These are phyloP conservation scores for Epichloe uncinata DNA, from an alignment of 2,329 filamentous ascomycete species.

Conservation along the genomic window DNA sequence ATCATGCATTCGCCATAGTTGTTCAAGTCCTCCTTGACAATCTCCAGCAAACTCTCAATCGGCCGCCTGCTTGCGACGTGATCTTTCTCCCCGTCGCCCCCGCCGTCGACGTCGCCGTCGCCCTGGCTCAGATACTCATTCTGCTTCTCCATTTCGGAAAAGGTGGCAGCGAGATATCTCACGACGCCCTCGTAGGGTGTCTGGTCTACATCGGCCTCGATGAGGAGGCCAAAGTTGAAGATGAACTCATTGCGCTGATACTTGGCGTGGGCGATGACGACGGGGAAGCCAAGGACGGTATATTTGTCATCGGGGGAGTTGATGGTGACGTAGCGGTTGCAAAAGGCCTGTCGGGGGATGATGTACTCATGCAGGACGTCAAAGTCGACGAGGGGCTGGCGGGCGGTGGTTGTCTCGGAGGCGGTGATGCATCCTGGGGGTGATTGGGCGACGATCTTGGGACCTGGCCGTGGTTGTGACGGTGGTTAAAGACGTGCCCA, in stretches of 20 bases:
- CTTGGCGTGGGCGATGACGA: slow-evolving; percentile 69
- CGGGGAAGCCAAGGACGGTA: slow-evolving; percentile 74
- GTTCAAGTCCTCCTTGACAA: slow-evolving; percentile 75
- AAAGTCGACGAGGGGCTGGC: slow-evolving; percentile 64
- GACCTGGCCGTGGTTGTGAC: neutral
- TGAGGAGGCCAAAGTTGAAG: slow-evolving; percentile 89
- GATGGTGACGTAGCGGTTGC: slow-evolving; percentile 77
- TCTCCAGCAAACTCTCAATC: slow-evolving; percentile 76
- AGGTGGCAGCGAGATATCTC: slow-evolving; percentile 68
- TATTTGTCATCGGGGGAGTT: slow-evolving; percentile 57
- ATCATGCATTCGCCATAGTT: slow-evolving; percentile 99
- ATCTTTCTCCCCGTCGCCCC: slow-evolving; percentile 18
- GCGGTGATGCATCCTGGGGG: slow-evolving; percentile 48
- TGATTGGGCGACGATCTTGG: slow-evolving; percentile 37
- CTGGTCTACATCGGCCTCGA: slow-evolving; percentile 54
- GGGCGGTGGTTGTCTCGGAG: slow-evolving; percentile 17
- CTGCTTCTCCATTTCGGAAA: slow-evolving; percentile 86
- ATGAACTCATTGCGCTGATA: slow-evolving; percentile 95
- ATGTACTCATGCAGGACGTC: slow-evolving; percentile 80
- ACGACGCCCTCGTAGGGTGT: slow-evolving; percentile 75
- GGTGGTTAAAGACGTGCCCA: too few relatives aligned
- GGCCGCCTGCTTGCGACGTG: slow-evolving; percentile 36
- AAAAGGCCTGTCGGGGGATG: slow-evolving; percentile 89
- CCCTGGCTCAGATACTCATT: slow-evolving; percentile 65
- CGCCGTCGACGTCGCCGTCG: slow-evolving; percentile 28